These are phyloP conservation scores for Zhuliangozyma blackwelliae DNA, from an alignment of 1,139 yeast species.

Conservation along the genomic window DNA sequence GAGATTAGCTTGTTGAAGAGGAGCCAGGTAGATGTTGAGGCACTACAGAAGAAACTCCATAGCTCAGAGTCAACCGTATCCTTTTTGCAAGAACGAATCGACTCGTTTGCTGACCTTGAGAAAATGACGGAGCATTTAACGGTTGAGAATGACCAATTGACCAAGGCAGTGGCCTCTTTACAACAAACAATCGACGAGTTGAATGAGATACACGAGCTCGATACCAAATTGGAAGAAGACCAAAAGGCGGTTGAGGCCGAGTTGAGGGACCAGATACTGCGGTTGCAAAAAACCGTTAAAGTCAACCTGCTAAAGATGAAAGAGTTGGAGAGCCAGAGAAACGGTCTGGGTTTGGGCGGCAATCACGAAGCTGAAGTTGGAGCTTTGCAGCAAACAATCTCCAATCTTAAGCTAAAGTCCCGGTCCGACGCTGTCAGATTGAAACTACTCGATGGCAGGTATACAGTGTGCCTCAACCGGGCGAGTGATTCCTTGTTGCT, in stretches of 20 bases:
- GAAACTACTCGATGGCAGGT: slow-evolving; percentile 3
- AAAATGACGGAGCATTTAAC: slow-evolving; percentile 54
- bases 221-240: slow-evolving; percentile 58
- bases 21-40: slow-evolving; percentile 8
- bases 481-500: slow-evolving; percentile 1
- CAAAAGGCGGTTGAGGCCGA: slow-evolving; percentile 56
- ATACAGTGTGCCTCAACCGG: slow-evolving; percentile 2
- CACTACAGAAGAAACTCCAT: slow-evolving; percentile 14
- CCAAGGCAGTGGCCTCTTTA: slow-evolving; percentile 33
- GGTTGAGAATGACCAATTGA: slow-evolving; percentile 47
- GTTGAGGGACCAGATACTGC: slow-evolving; percentile 32
- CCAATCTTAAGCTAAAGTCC: slow-evolving; percentile 5
- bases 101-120: slow-evolving; percentile 40
- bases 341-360: background rate
- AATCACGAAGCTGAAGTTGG: slow-evolving; percentile 3
- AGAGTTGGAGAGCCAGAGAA: slow-evolving; percentile 20
- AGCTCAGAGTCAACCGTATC: slow-evolving; percentile 38
- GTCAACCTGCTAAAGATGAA: slow-evolving; percentile 22
- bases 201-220: slow-evolving; percentile 56
- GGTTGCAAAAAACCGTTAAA: slow-evolving; percentile 14
- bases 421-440: slow-evolving; percentile 4
- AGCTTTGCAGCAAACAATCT: slow-evolving; percentile 4
- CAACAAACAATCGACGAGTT: slow-evolving; percentile 49
- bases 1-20: slow-evolving; percentile 25
- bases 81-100: slow-evolving; percentile 43